Evolutionary conservation across 768 basidiomycete genomes (phyloP), one percentile per base, ranked within the genome.

Genomic region (Pulveroboletus sp.): DNA sequence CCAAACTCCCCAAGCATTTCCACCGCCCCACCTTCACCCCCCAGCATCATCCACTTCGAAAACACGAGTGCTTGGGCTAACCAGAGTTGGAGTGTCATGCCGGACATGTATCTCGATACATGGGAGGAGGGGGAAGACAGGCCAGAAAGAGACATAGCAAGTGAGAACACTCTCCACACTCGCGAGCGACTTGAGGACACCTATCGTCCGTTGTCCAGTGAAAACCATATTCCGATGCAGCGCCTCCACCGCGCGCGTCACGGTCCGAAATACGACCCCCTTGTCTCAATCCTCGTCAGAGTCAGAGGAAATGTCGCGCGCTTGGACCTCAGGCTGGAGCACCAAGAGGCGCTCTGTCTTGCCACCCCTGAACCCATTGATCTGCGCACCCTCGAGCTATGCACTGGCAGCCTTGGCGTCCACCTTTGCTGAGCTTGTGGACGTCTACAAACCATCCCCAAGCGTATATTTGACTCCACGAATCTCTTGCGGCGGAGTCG

Each of bases 401-500:
- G 82, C n/a, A n/a, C n/a, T n/a, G n/a, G n/a, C 79, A 1, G 76
- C 74, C 61, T 74, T 57, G 11, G 70, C 53, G 11, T 65, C 61
- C 71, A 35, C 61, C 56, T 3, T 59, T 56, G 46, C 70, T 62
- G 48, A 77, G 50, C 40, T 69, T 70, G n/a, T 76, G 59, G 8
- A 84, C 57, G 25, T 86, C 82, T 1, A 75, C 73, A 16, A 70
- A 74, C 89, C 92, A 95, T 0, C 75, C 81, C 82, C 87, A 89
- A 3, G 80, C 83, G n/a, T 73, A 68, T 10, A 95, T 72, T 59
- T 93, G 90, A 47, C 85, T 90, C 94, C 95, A 98, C 9, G 68
- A 40, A 97, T 82, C 45, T 90, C 91, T 65, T 98, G 95, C 8
- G 74, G 75, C 0, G 92, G 92, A 3, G 83, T 87, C 7, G 92